Conservation (phyloP, 2,329 filamentous ascomycete genomes). For the Monilinia laxa region DNA sequence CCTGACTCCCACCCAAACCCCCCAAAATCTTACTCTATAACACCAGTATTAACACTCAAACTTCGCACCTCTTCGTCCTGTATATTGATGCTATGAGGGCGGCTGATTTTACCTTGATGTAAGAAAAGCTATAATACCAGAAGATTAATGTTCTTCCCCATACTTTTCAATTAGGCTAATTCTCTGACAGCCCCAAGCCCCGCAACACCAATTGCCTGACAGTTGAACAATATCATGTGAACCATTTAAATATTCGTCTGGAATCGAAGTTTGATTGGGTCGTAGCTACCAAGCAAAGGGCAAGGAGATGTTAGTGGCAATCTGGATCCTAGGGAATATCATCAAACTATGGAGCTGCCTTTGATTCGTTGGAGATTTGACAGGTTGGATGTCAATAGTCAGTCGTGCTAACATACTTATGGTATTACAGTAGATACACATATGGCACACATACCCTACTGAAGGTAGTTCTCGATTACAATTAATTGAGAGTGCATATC, state of each 20-base stretch:
- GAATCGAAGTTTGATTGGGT: no score
- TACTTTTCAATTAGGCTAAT: constrained; percentile 6
- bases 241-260: not conserved
- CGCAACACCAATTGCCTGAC: not conserved
- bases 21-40: no score
- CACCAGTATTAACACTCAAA: not conserved
- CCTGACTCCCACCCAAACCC: not conserved
- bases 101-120: not conserved
- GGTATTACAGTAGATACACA: no score
- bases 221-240: constrained; percentile 4
- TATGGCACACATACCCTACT: no score
- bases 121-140: no score
- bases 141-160: not conserved
- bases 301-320: not conserved
- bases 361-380: not conserved
- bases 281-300: not conserved
- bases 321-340: not conserved
- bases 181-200: not conserved
- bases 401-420: no score
- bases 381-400: not conserved
- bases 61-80: not conserved
- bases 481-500: no score
- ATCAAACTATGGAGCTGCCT: not conserved
- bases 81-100: no score
- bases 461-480: no score